Evolutionary conservation across 2,329 filamentous ascomycete genomes (phyloP).

Genomic region (Dactylellina parvicollis): DNA sequence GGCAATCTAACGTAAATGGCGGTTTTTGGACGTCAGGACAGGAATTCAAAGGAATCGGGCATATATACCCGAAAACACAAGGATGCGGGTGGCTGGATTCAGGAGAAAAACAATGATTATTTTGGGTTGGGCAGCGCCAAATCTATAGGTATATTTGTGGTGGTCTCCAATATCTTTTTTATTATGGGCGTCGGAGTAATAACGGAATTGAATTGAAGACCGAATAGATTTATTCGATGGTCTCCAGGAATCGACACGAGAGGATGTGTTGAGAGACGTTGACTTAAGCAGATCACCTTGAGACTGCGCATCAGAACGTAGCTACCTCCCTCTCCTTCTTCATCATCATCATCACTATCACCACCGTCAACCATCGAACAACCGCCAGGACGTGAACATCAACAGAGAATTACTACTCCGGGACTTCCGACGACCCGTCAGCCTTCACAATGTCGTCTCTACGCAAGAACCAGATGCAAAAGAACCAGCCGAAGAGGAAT

Average conservation of each 20-base stretch:
- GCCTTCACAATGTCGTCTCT: slow-evolving; percentile 37
- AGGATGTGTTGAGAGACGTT: no score
- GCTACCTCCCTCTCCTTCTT: not conserved
- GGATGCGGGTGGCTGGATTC: not conserved
- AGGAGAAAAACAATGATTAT: not conserved
- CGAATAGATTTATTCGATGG: no score
- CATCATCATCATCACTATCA: not conserved
- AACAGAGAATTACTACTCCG: not conserved
- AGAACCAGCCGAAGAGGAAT: not conserved
- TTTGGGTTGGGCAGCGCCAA: no score
- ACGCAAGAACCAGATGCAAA: slow-evolving; percentile 38
- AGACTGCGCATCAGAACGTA: no score
- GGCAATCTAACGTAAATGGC: not conserved
- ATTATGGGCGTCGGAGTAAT: no score
- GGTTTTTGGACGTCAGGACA: not conserved
- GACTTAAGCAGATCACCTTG: no score
- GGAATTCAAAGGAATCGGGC: not conserved
- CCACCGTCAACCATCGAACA: not conserved
- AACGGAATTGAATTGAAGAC: no score
- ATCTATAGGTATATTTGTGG: no score
- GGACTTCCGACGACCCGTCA: not conserved
- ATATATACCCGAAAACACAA: slow-evolving; percentile 14
- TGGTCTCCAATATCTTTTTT: no score
- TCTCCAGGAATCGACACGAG: no score
- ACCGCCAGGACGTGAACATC: not conserved